Base-by-base conservation (phyloP, 257 asterid genomes). In the Nicotiana undulata region DNA sequence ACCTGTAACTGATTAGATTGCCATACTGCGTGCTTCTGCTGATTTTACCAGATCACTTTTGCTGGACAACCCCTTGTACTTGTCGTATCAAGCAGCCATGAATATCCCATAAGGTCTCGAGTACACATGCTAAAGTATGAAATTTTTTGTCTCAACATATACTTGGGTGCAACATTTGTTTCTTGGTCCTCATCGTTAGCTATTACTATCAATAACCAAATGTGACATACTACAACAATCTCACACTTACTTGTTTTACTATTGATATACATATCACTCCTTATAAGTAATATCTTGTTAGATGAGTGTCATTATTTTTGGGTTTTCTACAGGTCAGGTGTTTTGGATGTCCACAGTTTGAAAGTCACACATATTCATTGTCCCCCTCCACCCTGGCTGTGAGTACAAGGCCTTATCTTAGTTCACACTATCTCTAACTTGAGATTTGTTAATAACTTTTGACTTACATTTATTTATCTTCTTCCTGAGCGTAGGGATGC, bases 321-420 rank as follows among this genome's bases (percentile, higher is more conserved):
- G 8, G 6, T 75, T 79, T 29, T 80, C 40, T 82, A 75, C 87
- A 93, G 99, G 99, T 93, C 99, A 44, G 99, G 99, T 78, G 96
- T 95, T 81, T 85, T 92, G 77, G 92, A 95, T 88, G 87, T 89
- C 79, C 82, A 89, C 84, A 91, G 87, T 83, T 84, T 87, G 85
- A 93, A 85, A 86, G 97, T 95, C 86, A 93, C 99, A 9, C 99
- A 95, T 84, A 86, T 93, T 78, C 99, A 95, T 89, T 93, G 98
- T 80, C 99, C 99, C 79, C 98, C 99, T 76, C 98, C 97, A 58
- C 83, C 94, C 16, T 93, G 97, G 98, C 83, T 92, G 98, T 94
- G 86, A 90, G 98, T 93, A 83, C 78, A 46, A 82, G 5, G 12
- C 40, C 40, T 15, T 46, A 29, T 79, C 22, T 58, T 67, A 65